phyloP scores from a whole-genome alignment of 129 eudicot genomes.

The Apium graveolens region DNA sequence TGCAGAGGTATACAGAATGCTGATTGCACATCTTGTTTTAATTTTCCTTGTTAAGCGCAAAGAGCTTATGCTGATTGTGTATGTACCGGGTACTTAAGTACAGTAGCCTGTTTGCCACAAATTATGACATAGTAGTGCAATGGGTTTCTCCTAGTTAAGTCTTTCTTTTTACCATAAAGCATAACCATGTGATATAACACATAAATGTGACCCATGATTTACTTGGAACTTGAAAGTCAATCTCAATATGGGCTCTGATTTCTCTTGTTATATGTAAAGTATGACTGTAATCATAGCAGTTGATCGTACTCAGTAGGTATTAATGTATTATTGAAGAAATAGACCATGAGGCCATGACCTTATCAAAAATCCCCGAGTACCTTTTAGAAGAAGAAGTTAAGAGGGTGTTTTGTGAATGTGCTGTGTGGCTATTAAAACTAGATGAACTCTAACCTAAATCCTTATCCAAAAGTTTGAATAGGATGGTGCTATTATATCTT shows the following conservation, averaged over 20 bases:
- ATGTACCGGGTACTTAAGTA: neutral
- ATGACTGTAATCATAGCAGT: neutral
- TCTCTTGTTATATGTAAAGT: neutral
- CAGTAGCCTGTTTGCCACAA: neutral
- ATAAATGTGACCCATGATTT: neutral
- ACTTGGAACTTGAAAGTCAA: neutral
- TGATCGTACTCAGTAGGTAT: neutral
- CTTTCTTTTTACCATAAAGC: neutral
- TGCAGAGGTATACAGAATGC: neutral
- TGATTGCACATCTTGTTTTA: neutral
- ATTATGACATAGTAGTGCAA: neutral
- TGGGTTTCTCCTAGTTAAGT: neutral
- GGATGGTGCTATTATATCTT: neutral
- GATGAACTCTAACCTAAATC: neutral
- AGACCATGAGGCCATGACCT: neutral
- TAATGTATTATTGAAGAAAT: neutral
- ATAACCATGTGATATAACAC: neutral
- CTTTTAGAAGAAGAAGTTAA: neutral
- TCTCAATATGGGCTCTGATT: neutral
- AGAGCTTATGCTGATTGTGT: neutral
- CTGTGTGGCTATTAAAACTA: neutral
- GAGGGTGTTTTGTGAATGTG: neutral
- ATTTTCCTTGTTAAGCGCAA: neutral
- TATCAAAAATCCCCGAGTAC: neutral
- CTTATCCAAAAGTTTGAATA: neutral